Conservation (phyloP, 2,329 filamentous ascomycete species). For the Madurella mycetomatis region DNA sequence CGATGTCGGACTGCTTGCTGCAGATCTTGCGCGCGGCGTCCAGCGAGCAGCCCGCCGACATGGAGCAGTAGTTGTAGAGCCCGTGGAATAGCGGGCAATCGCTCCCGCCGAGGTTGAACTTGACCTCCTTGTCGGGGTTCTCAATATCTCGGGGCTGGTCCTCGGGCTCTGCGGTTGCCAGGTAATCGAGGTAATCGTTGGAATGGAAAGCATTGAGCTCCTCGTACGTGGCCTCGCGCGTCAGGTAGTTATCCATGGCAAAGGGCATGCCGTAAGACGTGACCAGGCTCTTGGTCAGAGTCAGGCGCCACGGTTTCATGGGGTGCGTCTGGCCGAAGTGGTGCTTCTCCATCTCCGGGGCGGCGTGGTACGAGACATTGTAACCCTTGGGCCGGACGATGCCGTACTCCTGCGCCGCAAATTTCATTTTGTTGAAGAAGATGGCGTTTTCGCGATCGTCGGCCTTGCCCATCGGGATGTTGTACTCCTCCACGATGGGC, state of each 20-base stretch:
- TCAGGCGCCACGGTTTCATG: conserved; percentile 98
- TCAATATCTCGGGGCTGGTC: conserved; percentile 62
- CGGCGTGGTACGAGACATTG: conserved; percentile 92
- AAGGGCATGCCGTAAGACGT: conserved; percentile 93
- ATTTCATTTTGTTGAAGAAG: conserved; percentile 55
- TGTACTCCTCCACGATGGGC: conserved; percentile 49
- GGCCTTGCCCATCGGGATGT: conserved; percentile 45
- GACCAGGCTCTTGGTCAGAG: conserved; percentile 90
- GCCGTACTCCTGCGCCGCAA: conserved; percentile 56
- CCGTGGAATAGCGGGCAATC: conserved; percentile 97
- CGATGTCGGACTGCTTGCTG: conserved; percentile 84
- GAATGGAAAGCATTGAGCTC: conserved; percentile 86
- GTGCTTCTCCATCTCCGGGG: conserved; percentile 89
- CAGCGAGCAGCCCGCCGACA: conserved; percentile 86
- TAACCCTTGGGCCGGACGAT: conserved; percentile 80
- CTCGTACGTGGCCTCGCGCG: conserved; percentile 78
- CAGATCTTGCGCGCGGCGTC: conserved; percentile 88
- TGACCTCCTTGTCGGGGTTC: conserved; percentile 57
- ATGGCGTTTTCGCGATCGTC: conserved; percentile 52
- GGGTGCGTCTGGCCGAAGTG: conserved; percentile 96
- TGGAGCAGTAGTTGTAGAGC: conserved; percentile 88
- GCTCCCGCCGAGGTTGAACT: conserved; percentile 82
- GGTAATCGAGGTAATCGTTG: conserved; percentile 84
- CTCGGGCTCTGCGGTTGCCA: conserved; percentile 66
- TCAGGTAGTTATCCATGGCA: conserved; percentile 91